Percentiles rank a stretch among this genome's conserved stretches.
These are phyloP conservation scores for Russula sp. DNA, from an alignment of 768 basidiomycete genomes.

Conservation along the genomic window DNA sequence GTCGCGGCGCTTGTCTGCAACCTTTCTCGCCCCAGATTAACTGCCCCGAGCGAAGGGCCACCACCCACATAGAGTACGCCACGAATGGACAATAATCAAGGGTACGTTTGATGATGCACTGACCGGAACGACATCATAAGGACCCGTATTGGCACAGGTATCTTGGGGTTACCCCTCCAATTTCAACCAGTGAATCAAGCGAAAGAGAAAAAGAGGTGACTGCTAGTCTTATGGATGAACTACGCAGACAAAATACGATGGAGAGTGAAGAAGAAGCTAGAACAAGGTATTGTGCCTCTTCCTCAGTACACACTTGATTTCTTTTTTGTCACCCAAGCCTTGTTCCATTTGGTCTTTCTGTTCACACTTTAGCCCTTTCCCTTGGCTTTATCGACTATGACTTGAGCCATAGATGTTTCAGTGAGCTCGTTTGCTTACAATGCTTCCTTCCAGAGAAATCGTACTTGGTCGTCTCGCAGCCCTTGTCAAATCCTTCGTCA, in stretches of 20 bases:
- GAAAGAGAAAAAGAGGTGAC: constrained; percentile 80
- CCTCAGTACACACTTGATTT: neutral
- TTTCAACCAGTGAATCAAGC: constrained; percentile 66
- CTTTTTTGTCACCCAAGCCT: neutral
- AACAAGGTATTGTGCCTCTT: constrained; percentile 50
- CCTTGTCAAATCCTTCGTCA: constrained; percentile 90
- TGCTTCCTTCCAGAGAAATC: constrained; percentile 58
- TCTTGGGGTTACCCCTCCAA: constrained; percentile 81
- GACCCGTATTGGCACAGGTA: constrained; percentile 38
- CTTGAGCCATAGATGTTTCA: constrained; percentile 2
- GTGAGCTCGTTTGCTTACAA: constrained; percentile 13
- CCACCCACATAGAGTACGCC: neutral
- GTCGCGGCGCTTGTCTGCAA: neutral
- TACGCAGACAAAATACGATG: constrained; percentile 78
- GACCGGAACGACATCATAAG: neutral
- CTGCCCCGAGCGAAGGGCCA: neutral
- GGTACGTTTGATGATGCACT: constrained; percentile 2
- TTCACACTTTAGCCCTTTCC: neutral
- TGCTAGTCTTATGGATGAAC: constrained; percentile 80
- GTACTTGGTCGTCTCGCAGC: constrained; percentile 85
- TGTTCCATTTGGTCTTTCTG: neutral
- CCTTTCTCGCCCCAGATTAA: neutral
- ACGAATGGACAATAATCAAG: constrained; percentile 17
- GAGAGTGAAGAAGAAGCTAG: constrained; percentile 85
- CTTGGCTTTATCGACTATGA: neutral